These are phyloP conservation scores for Triticum aestivum DNA, from an alignment of 176 grass and related monocot species.

Conservation along the genomic window IWGSC_CS_RefSeq_v2.1 NC_057806.1:396932637-396933136, in stretches of 20 bases:
- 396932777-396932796: not conserved
- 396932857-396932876: not conserved
- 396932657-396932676: not conserved
- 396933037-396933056: too few relatives aligned
- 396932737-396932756: not conserved
- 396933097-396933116: too few relatives aligned
- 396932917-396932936: too few relatives aligned
- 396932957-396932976: too few relatives aligned
- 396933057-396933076: too few relatives aligned
- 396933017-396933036: not conserved
- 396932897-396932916: too few relatives aligned
- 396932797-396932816: constrained; percentile 18
- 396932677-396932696: constrained; percentile 11
- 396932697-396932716: constrained; percentile 18
- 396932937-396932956: too few relatives aligned
- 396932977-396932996: not conserved
- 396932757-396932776: not conserved
- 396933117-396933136: too few relatives aligned
- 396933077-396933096: too few relatives aligned
- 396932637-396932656: constrained; percentile 46
- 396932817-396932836: not conserved
- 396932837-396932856: not conserved
- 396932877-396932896: not conserved
- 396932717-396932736: not conserved
- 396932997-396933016: not conserved